Base-by-base conservation (phyloP, 129 eudicot genomes). In the Dittrichia graveolens region DNA sequence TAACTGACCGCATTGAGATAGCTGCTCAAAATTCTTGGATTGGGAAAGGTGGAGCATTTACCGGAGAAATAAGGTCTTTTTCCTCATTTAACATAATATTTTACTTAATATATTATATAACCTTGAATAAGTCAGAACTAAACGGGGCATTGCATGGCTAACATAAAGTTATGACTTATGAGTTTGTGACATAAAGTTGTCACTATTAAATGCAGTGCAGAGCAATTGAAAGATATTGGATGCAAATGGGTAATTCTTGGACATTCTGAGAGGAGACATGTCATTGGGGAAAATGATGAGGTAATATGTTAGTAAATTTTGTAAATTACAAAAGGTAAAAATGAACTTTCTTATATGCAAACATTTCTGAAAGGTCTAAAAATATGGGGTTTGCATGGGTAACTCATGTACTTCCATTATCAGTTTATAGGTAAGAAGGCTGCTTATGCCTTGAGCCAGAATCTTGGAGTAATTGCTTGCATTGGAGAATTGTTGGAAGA, bases 351-450 rank as follows among this genome's bases (percentile, higher is more conserved):
- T 50, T 60, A 35, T 59, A 44, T 16, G 31, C 43, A 62, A 39
- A 39, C 37, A 42, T n/a, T 9, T 64, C 58, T 48, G 40, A 41
- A 50, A 69, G 37, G 60, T 66, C 45, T 15, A 43, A 34, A 41
- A 40, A 56, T 38, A 66, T 40, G 37, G 44, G 24, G 31, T 38
- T 42, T 65, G 46, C 52, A 31, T 35, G 3, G 42, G 19, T 54
- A 47, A 50, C 59, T 82, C 49, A 81, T 55, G 58, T 40, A 50
- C 38, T 61, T 14, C 47, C 42, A 65, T 8, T 8, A 67, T 63
- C 87, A 94, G 98, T 94, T 94, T 81, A 94, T 94, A 70, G 98
- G 98, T 59, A 94, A 94, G 85, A 94, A 94, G 84, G 98, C 98
- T 88, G 98, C 98, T 7, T 94, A 90, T 87, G 95, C 96, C 71